phyloP scores from a whole-genome alignment of 805 yeast genomes.

The Pichia pseudocactophila region DNA sequence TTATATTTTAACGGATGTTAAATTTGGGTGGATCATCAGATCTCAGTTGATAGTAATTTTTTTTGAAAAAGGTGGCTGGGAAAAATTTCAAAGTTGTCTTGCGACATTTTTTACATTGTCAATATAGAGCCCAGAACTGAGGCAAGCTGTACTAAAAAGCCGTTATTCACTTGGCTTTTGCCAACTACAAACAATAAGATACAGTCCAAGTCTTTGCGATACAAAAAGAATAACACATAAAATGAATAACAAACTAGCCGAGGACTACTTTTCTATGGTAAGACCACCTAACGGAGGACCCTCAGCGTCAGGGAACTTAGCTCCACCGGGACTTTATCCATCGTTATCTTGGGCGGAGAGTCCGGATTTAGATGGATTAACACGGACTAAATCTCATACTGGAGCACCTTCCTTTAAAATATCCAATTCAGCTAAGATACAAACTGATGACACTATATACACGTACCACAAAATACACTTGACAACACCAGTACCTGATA shows the following conservation, averaged over 20 bases:
- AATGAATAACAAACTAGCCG: slow-evolving; percentile 4
- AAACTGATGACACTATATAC: slow-evolving; percentile 5
- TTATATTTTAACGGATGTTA: too few relatives aligned
- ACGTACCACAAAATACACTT: slow-evolving; percentile 20
- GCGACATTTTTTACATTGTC: too few relatives aligned
- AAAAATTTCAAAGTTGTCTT: too few relatives aligned
- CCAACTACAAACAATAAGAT: too few relatives aligned
- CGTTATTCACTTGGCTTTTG: too few relatives aligned
- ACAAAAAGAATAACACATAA: too few relatives aligned
- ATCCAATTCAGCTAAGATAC: slow-evolving; percentile 7
- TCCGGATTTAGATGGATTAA: slow-evolving; percentile 12
- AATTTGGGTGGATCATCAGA: too few relatives aligned
- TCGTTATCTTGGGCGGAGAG: slow-evolving; percentile 7
- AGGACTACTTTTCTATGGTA: slow-evolving; percentile 6
- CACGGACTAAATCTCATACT: slow-evolving; percentile 21
- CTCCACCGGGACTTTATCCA: slow-evolving; percentile 1
- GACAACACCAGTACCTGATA: slow-evolving; percentile 11
- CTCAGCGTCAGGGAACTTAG: background rate
- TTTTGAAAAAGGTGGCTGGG: too few relatives aligned
- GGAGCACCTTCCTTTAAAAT: slow-evolving; percentile 9
- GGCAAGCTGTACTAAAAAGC: too few relatives aligned
- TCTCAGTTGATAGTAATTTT: too few relatives aligned
- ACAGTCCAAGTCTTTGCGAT: too few relatives aligned
- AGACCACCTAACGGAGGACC: slow-evolving; percentile 1
- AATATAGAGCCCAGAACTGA: too few relatives aligned